Evolutionary conservation across 148 eudicot species (phyloP).

Genomic region (Heliosperma pusillum): DNA sequence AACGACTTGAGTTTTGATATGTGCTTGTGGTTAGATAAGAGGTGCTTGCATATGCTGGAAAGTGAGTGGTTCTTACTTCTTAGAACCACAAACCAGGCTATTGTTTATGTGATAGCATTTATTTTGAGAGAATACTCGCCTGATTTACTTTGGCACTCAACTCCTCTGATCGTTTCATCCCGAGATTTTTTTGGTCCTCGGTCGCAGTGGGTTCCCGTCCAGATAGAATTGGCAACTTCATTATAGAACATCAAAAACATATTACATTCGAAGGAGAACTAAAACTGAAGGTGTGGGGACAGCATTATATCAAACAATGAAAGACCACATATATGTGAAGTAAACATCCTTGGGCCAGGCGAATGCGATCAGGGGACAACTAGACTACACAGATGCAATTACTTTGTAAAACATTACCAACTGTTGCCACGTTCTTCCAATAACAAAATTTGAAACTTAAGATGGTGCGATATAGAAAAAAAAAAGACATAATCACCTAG

Average conservation of each 20-base stretch:
- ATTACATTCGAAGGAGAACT: neutral
- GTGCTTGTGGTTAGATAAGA: neutral
- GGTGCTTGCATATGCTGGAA: neutral
- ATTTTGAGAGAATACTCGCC: constrained; percentile 32
- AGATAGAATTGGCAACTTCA: constrained; percentile 73
- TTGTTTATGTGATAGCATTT: neutral
- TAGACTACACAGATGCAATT: neutral
- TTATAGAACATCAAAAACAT: constrained; percentile 18
- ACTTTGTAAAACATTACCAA: neutral
- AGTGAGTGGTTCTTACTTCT: constrained; percentile 4
- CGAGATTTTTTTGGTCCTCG: constrained; percentile 64
- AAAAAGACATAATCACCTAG: neutral
- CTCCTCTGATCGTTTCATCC: constrained; percentile 75
- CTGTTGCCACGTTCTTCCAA: neutral
- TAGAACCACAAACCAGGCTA: neutral
- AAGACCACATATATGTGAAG: constrained; percentile 1
- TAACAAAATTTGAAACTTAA: neutral
- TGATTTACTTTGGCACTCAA: constrained; percentile 92
- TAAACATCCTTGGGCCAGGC: neutral
- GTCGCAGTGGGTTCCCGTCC: constrained; percentile 91
- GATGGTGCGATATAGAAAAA: neutral
- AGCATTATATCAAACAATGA: constrained; percentile 6
- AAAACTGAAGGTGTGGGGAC: constrained; percentile 2
- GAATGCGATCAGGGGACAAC: neutral
- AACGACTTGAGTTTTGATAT: constrained; percentile 3